Evolutionary conservation across 2,329 filamentous ascomycete species (phyloP), one percentile per base, ranked within the genome.

Genomic region (Arachnomyces sp.): DNA sequence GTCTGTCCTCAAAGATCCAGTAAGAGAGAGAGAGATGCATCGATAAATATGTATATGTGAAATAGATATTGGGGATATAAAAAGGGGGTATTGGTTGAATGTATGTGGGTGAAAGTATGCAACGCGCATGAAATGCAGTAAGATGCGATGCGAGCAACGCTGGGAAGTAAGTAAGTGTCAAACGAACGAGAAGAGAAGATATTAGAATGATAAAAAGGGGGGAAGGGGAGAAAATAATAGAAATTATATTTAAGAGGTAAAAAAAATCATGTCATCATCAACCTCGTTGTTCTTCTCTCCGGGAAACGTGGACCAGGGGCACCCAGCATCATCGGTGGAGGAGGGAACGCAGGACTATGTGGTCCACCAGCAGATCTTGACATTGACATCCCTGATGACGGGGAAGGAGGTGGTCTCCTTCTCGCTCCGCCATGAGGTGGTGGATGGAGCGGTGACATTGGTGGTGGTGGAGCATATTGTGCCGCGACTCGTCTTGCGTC

Each of bases 401-500:
- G n/a, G 5, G n/a, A 13, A 5, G 31, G 31, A 5, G 31, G 31
- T 32, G 31, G 31, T 32, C 7, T 4, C 12, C 31, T 32, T 12
- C 31, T 32, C 1, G 48, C 47, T 16, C 15, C 14, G 15, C 34
- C 36, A 13, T 33, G 36, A 12, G 46, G 50, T 6, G 42, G 46
- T n/a, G 50, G 48, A 15, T 42, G 46, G 3, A 45, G 49, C 5
- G 47, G 54, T 4, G 39, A 42, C 28, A 28, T 29, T 16, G 61
- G 58, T 12, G 58, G 54, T 50, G 61, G 46, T 51, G 61, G 45
- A 49, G 61, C 50, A 25, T 25, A 25, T 9, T 25, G 20, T 49
- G 65, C 53, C 33, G 64, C 66, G n/a, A 68, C 70, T 40, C 72
- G 69, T 60, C 80, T 81, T 3, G 88, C 89, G 58, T 96, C 88